Base-by-base conservation (phyloP, 805 yeast genomes). In the Spencermartinsiella europaea region DNA sequence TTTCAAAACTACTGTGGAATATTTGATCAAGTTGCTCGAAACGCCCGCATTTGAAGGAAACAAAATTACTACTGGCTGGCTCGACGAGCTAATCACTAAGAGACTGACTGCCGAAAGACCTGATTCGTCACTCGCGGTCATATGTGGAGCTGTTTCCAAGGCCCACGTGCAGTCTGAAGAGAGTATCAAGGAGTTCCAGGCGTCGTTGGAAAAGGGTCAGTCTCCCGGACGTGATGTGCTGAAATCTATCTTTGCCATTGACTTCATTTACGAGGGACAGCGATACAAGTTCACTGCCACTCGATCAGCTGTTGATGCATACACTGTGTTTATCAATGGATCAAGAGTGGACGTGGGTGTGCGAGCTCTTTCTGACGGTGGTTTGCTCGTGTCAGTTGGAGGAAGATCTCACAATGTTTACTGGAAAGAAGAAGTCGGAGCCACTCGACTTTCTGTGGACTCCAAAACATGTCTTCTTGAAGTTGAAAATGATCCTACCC, bases 11-110 rank as follows among this genome's bases (percentile, higher is more conserved):
- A 93, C 99, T 14, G 96, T 91, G 54, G 99, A 93, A 70, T 93
- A 93, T 64, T 77, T 93, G 62, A 93, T 95, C 69, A 91, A 91
- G 67, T 76, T 93, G 57, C 76, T 93, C 60, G 98, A 93, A 71
- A 90, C 99, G 20, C 93, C 95, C 46, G 99, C 85, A 64, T 93
- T 93, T 60, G 97, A 89, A 70, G 89, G 84, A 48, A 95, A 93
- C 69, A 91, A 93, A 41, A 91, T 93, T 61, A 93, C 99, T 49
- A 93, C 99, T 48, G 98, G 98, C 47, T 93, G 99, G 99, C 80
- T 93, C 62, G 99, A 93, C 68, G 98, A 91, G 69, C 79, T 93
- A 61, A 93, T 93, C 61, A 75, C 95, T 50, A 86, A 87, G 69
- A 89, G 85, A 61, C 80, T 95, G 67, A 93, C 99, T 34, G 95